Evolutionary conservation across 2,329 filamentous ascomycete genomes (phyloP).

Genomic region (Fusarium nurragi): DNA sequence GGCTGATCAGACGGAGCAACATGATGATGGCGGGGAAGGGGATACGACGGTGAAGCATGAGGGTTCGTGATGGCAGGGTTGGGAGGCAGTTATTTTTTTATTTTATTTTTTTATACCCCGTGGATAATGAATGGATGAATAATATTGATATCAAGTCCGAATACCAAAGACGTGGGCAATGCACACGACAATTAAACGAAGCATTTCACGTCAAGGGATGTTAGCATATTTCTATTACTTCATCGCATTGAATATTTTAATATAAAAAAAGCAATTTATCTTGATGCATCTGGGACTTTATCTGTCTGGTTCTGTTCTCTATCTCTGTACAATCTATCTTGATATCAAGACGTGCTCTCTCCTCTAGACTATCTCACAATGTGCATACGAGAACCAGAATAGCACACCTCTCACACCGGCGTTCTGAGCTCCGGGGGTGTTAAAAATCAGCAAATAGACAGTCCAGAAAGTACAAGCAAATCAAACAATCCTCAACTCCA

Average conservation of each 20-base stretch:
- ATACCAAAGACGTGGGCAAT: background rate
- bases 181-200: background rate
- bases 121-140: constrained; percentile 12
- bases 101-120: constrained; percentile 34
- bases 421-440: background rate
- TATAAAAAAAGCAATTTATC: background rate
- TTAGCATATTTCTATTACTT: background rate
- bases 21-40: constrained; percentile 9
- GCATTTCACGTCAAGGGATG: background rate
- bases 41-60: constrained; percentile 28
- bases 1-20: constrained; percentile 28
- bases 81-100: too few species aligned
- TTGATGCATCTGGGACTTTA: background rate
- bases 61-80: constrained; percentile 12
- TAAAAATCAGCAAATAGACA: background rate
- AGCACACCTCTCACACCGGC: background rate
- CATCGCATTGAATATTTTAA: background rate
- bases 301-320: background rate
- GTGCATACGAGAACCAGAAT: background rate
- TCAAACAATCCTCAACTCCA: background rate
- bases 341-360: background rate
- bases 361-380: background rate
- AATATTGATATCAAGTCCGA: background rate
- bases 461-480: background rate
- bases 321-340: background rate